Conservation (phyloP, 163 green algal genomes). For the Chlorella variabilis region DNA sequence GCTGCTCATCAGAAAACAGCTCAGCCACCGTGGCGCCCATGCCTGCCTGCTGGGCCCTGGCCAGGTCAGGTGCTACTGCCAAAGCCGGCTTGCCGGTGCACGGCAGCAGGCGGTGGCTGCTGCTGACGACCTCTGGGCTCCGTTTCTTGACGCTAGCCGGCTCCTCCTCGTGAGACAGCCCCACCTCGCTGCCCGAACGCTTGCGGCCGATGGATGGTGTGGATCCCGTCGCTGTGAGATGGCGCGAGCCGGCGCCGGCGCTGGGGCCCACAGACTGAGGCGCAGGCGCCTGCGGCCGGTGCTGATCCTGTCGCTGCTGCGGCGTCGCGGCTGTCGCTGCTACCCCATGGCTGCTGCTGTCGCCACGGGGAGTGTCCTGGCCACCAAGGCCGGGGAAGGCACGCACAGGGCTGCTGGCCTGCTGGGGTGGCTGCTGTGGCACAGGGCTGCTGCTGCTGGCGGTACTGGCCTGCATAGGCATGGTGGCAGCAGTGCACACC, state of each 20-base stretch:
- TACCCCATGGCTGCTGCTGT: background rate
- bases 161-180: background rate
- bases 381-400: background rate
- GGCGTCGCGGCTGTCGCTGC: background rate
- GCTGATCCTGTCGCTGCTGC: background rate
- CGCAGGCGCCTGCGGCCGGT: background rate
- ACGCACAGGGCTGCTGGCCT: constrained; percentile 4
- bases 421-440: background rate
- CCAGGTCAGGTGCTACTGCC: no score
- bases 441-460: constrained; percentile 15
- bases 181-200: constrained; percentile 6
- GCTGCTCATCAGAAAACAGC: background rate
- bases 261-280: background rate
- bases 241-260: background rate
- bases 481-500: no score
- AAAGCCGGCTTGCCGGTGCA: background rate
- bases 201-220: constrained; percentile 19
- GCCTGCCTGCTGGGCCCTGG: background rate
- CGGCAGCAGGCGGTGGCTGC: background rate
- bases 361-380: background rate
- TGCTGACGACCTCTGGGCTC: background rate
- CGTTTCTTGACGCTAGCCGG: constrained; percentile 25
- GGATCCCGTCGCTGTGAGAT: background rate
- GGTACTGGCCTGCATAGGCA: background rate
- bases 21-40: background rate